Conservation (phyloP, 306 rosid species). For the Luffa aegyptiaca region DNA sequence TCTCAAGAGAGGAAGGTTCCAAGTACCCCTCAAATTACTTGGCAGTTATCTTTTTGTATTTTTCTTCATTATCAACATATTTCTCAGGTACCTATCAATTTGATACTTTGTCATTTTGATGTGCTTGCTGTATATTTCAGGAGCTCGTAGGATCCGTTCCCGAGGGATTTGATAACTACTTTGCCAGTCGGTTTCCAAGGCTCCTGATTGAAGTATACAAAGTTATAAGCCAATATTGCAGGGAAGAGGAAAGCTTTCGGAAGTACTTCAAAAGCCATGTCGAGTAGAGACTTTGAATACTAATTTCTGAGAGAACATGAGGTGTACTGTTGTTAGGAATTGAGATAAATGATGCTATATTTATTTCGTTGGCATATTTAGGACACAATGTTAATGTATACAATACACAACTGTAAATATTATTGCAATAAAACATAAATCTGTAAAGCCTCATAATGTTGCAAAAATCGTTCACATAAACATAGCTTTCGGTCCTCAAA, state of each 20-base stretch:
- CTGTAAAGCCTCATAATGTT: neutral
- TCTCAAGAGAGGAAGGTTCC: too few relatives aligned
- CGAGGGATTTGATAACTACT: constrained; percentile 35
- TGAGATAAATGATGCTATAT: neutral
- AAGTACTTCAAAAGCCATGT: constrained; percentile 22
- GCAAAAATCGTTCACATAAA: neutral
- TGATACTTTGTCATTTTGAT: neutral
- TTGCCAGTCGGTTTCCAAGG: constrained; percentile 36
- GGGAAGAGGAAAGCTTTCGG: constrained; percentile 23
- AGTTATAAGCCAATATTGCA: constrained; percentile 22
- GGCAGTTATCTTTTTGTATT: too few relatives aligned
- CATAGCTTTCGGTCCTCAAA: neutral
- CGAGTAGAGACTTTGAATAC: neutral
- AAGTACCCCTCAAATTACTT: too few relatives aligned
- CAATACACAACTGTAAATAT: constrained; percentile 3
- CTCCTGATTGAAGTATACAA: constrained; percentile 35
- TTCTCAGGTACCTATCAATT: too few relatives aligned
- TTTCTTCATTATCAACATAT: too few relatives aligned
- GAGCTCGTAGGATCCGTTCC: constrained; percentile 37
- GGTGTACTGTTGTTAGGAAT: neutral
- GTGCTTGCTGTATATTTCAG: constrained; percentile 15
- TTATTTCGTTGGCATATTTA: neutral
- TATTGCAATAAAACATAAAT: neutral
- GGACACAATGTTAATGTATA: neutral
- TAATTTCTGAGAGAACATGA: neutral